phyloP scores from a whole-genome alignment of 306 rosid species.

The Dryas drummondii region DNA sequence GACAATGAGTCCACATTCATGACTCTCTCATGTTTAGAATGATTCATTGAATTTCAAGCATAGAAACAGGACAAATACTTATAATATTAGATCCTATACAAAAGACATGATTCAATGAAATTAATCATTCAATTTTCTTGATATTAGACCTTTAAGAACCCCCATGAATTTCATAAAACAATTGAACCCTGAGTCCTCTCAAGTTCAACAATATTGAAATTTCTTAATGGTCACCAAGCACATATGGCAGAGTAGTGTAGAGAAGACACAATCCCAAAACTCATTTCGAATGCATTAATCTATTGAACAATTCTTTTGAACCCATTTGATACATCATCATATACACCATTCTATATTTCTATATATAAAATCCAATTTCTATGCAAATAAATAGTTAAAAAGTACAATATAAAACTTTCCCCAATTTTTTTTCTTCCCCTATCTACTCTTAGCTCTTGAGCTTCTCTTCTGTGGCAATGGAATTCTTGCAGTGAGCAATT shows the following conservation, averaged over 20 bases:
- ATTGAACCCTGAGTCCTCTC: too few species aligned
- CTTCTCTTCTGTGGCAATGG: conserved; percentile 65
- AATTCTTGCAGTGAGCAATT: conserved; percentile 96
- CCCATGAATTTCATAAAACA: not conserved
- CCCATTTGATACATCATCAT: conserved; percentile 22
- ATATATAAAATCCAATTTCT: conserved; percentile 20
- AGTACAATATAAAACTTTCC: conserved; percentile 1
- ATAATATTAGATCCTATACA: not conserved
- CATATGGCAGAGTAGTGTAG: too few species aligned
- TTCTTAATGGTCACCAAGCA: not conserved
- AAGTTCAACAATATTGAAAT: not conserved
- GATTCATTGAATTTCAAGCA: not conserved
- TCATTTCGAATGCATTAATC: not conserved
- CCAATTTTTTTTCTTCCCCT: not conserved
- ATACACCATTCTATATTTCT: conserved; percentile 8
- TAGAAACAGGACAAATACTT: not conserved
- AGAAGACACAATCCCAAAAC: not conserved
- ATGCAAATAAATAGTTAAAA: conserved; percentile 16
- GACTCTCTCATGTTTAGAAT: not conserved
- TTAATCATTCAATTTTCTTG: too few species aligned
- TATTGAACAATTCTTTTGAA: not conserved
- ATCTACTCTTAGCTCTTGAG: conserved; percentile 34
- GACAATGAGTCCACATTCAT: not conserved
- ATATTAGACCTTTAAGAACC: not conserved
- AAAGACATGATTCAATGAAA: not conserved